Evolutionary conservation across 352 stramenopile species (phyloP), one percentile per base, ranked within the genome.

Genomic region (Phytophthora sp.): DNA sequence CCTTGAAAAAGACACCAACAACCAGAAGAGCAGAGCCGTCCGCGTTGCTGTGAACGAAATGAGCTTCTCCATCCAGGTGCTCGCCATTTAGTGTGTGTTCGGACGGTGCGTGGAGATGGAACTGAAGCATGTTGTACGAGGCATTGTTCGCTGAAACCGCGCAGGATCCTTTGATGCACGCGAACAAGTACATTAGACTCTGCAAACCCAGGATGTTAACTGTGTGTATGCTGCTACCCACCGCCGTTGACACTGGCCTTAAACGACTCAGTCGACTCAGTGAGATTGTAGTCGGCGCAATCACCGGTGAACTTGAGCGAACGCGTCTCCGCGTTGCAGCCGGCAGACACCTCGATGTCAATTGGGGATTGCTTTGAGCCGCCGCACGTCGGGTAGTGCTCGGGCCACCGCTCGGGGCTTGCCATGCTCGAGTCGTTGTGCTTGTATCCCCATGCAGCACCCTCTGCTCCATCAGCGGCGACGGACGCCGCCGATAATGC

Each of bases 81-180:
- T 74, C 60, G 12, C 77, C 77, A 20, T 74, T 66, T 17, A 87
- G 5, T 1, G 64, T 80, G 72, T 87, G 77, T 39, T 86, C 77
- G 10, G 63, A 76, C 2, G 77, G 77, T 26, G 62, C 27, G 46
- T 86, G 77, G 34, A 76, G 27, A 43, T 86, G 77, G 39, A 82
- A 74, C 42, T 82, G 70, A 0, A 60, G 12, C 38, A 79, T 55
- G 28, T 50, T 71, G 61, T 76, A 82, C 13, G 45, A 44, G 2
- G 39, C 44, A 7, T 46, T 43, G 10, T 70, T 66, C 6, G 53
- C 26, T 3, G 52, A 58, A 12, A 70, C 54, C 5, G 42, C 28
- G 24, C 66, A 74, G 10, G 49, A 62, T 35, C 59, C 65, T 74
- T 31, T 45, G 18, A 37, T n/a, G 17, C 10, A 38, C 30, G 38